Evolutionary conservation across 352 stramenopile species (phyloP), one percentile per base, ranked within the genome.

Genomic region (Globisporangium mamillatum): DNA sequence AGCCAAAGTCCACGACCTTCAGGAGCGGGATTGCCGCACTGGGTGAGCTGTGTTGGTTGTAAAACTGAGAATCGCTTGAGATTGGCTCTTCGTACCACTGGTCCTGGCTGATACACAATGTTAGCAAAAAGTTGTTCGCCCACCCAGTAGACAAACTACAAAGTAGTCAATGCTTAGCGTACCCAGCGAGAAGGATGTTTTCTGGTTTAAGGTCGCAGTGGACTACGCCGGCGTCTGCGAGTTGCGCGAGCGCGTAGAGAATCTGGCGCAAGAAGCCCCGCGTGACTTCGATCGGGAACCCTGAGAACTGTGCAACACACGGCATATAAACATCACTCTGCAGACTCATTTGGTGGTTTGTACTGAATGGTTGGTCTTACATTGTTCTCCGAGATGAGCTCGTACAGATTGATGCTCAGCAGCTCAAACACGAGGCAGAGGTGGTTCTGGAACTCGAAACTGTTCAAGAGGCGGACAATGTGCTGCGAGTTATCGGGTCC

Each of bases 1-100:
- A 97, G 41, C 97, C 97, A 89, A 99, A 99, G 80, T 99, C 97
- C 70, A 99, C 98, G 24, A 99, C 81, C 69, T 99, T 99, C 25
- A 84, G 61, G 25, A 75, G 62, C 16, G 73, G 73, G 6, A 58
- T 75, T 27, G 61, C 60, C 6, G 56, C 32, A 5, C 55, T 27
- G 18, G 36, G 18, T 20, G 53, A 54, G 67, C 10, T 66, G 20
- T 16, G 25, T 2, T 36, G 56, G 25, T 52, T 55, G 9, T n/a
- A 22, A 44, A 34, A 25, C 27, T 20, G 55, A 3, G 24, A 25
- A 3, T 38, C 34, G 16, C 60, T 12, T 16, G 57, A 46, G 3
- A n/a, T 50, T 18, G 54, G 34, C 3, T 52, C 44, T 29, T 60
- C 55, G 24, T 59, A 71, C 57, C 98, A 90, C 25, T 78, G 90